Conservation (phyloP, 2,329 filamentous ascomycete species). For the Fonsecaea erecta region DNA sequence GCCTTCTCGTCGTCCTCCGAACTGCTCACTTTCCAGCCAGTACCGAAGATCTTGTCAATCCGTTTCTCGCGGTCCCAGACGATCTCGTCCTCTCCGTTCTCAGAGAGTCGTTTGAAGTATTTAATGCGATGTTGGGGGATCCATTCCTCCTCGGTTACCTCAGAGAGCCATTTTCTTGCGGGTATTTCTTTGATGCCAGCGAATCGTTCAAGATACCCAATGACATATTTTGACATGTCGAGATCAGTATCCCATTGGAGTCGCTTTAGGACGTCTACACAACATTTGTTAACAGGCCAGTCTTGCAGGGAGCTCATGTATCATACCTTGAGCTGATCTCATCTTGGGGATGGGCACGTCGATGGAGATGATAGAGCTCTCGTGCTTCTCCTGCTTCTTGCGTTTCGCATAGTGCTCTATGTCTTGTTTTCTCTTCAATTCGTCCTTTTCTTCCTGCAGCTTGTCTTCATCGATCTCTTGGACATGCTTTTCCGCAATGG, state of each 20-base stretch:
- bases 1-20: constrained; percentile 2
- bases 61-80: constrained; percentile 58
- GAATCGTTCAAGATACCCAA: constrained; percentile 61
- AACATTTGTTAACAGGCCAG: constrained; percentile 5
- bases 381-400: constrained; percentile 15
- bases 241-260: constrained; percentile 57
- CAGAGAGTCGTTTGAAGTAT: constrained; percentile 50
- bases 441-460: constrained; percentile 23
- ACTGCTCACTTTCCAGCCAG: constrained; percentile 3
- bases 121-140: constrained; percentile 61
- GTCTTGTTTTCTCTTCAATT: constrained; percentile 19
- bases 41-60: constrained; percentile 53
- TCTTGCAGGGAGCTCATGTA: not conserved
- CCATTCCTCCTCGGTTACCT: constrained; percentile 61
- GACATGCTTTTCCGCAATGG: constrained; percentile 29
- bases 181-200: constrained; percentile 54
- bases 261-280: constrained; percentile 52
- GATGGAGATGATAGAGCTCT: not conserved
- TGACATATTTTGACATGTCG: constrained; percentile 52
- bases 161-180: constrained; percentile 58
- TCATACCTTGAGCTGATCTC: constrained; percentile 24
- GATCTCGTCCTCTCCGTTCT: constrained; percentile 42
- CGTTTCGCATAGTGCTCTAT: constrained; percentile 29
- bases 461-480: constrained; percentile 26
- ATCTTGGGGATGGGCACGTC: constrained; percentile 21